Conservation (phyloP, 106 monocot genomes). For the Dactylorhiza incarnata region DNA sequence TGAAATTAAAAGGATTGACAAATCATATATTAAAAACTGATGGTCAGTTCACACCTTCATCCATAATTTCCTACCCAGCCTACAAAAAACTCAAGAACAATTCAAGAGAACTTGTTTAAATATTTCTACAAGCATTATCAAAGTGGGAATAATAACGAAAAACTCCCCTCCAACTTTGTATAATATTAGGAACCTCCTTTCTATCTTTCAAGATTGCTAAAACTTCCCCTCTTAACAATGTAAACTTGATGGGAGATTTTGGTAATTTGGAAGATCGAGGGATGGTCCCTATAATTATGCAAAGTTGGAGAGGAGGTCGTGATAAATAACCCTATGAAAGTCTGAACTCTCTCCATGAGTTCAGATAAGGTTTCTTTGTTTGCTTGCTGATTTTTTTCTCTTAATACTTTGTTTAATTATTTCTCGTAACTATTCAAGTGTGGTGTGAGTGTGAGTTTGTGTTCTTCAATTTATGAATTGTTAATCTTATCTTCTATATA, state of each 20-base stretch:
- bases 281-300: too few relatives aligned
- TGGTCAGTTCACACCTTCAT: too few relatives aligned
- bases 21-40: not conserved
- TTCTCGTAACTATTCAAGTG: not conserved
- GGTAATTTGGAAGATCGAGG: too few relatives aligned
- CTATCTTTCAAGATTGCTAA: too few relatives aligned
- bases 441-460: not conserved
- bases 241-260: too few relatives aligned
- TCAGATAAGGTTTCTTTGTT: not conserved
- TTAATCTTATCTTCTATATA: not conserved
- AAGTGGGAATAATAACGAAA: too few relatives aligned
- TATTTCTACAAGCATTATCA: too few relatives aligned
- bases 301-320: too few relatives aligned
- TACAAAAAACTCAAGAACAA: not conserved
- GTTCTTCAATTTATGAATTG: not conserved
- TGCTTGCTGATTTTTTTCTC: not conserved
- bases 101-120: not conserved
- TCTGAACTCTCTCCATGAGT: not conserved
- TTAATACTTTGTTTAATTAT: not conserved
- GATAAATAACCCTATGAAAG: not conserved
- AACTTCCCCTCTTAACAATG: too few relatives aligned
- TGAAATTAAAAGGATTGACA: slow-evolving; percentile 9
- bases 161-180: too few relatives aligned
- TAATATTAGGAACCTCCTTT: too few relatives aligned
- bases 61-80: too few relatives aligned